Base-by-base conservation (phyloP, 1,139 yeast species). In the Saccharomyces hybrid region DNA sequence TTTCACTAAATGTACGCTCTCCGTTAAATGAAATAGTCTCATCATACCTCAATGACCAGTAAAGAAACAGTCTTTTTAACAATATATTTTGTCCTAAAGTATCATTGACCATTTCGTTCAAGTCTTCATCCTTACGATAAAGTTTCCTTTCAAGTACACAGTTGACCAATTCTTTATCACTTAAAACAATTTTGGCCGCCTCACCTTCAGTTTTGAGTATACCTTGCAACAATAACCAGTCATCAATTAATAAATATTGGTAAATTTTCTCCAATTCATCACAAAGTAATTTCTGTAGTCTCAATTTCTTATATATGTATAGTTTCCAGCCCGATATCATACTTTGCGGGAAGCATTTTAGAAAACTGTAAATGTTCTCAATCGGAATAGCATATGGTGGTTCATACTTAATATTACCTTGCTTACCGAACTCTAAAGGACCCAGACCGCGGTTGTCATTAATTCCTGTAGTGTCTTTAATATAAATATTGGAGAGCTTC, bases 191-290 rank as follows among this genome's bases (percentile, higher is more conserved):
- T 24, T 48, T 47, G 3, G 48, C 42, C 5, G 52, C 49, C 1
- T 53, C 49, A 5, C 47, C 50, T 8, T 38, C 44, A 16, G 44
- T 38, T 27, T 50, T 50, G 11, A 62, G 48, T 3, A 67, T 54
- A 14, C 54, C 47, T 42, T 57, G 58, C 21, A 68, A 38, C 19
- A 66, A 54, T 4, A 65, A 32, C 66, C 70, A 65, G 54, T 68
- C 71, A 52, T 68, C 71, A 28, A 68, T 57, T 27, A 62, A 57
- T 16, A 63, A 42, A 48, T 64, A 65, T 52, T 68, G 69, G 48
- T 64, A 60, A 21, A 61, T 51, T 7, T 52, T 52, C 27, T 54
- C 54, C 26, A 67, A 47, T 2, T 56, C 42, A 46, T 65, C 61
- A 12, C 59, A 54, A 3, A 63, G 59, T 28, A 56, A 55, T 4